Evolutionary conservation across 768 basidiomycete genomes (phyloP).

Genomic region (Amanita brunnescens): DNA sequence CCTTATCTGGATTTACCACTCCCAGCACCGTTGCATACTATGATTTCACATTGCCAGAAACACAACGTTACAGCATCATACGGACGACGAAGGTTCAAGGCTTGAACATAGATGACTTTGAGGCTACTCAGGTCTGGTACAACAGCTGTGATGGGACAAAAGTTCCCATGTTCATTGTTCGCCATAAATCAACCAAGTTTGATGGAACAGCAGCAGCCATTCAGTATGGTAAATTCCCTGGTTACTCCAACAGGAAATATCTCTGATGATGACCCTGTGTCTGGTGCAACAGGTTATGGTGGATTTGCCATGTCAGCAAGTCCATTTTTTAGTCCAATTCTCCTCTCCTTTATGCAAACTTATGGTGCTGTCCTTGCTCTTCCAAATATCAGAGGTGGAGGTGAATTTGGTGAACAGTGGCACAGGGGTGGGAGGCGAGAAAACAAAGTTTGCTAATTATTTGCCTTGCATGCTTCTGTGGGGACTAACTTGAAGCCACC

Average conservation of each 20-base stretch:
- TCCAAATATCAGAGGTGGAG: slow-evolving; percentile 58
- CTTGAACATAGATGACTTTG: slow-evolving; percentile 58
- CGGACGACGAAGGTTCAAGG: slow-evolving; percentile 42
- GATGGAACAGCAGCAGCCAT: slow-evolving; percentile 71
- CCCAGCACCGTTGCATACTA: neutral
- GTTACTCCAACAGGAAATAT: neutral
- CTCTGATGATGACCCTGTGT: neutral
- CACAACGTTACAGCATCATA: neutral
- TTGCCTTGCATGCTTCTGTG: slow-evolving; percentile 2
- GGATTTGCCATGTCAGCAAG: slow-evolving; percentile 60
- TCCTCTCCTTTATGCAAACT: slow-evolving; percentile 64
- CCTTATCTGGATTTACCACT: neutral
- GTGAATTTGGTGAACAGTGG: slow-evolving; percentile 83
- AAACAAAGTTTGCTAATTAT: slow-evolving; percentile 41
- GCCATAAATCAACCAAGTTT: slow-evolving; percentile 56
- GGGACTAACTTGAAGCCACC: slow-evolving; percentile 48
- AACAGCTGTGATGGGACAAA: slow-evolving; percentile 68
- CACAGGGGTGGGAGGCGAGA: slow-evolving; percentile 68
- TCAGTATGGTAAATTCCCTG: slow-evolving; percentile 50
- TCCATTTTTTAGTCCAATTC: slow-evolving; percentile 62
- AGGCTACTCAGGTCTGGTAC: slow-evolving; percentile 62
- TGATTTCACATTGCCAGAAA: slow-evolving; percentile 1
- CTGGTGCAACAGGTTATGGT: slow-evolving; percentile 50
- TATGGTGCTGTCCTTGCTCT: slow-evolving; percentile 62
- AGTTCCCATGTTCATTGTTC: slow-evolving; percentile 80